Percentiles rank a stretch among this genome's conserved stretches.
These are phyloP conservation scores for Paramecium pentaurelia DNA, from an alignment of 73 alveolate species.

Conservation along the genomic window DNA sequence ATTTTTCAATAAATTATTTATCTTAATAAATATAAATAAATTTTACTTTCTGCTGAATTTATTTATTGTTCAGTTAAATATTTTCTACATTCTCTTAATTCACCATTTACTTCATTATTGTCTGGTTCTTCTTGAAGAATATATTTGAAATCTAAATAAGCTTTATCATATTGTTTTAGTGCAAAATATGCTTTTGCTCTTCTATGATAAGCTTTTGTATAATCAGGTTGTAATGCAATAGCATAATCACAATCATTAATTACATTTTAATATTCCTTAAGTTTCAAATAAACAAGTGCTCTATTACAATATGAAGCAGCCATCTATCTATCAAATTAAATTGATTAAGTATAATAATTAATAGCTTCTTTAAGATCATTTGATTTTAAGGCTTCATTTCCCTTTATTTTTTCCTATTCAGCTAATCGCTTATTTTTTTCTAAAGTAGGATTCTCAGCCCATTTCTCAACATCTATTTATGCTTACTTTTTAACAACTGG, in stretches of 20 bases:
- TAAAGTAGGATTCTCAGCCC: conserved; percentile 20
- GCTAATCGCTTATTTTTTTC: conserved; percentile 71
- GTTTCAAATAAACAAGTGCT: conserved; percentile 81
- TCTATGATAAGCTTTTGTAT: conserved; percentile 89
- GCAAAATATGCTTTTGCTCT: conserved; percentile 91
- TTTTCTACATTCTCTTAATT: conserved; percentile 75
- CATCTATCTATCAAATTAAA: conserved; percentile 76
- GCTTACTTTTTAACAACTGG: background rate
- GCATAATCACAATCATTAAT: conserved; percentile 92
- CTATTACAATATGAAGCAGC: conserved; percentile 89
- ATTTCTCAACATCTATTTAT: background rate
- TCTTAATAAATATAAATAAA: background rate
- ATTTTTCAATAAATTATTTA: conserved; percentile 12
- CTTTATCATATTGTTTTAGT: conserved; percentile 76
- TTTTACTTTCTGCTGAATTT: conserved; percentile 55
- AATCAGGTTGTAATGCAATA: conserved; percentile 78
- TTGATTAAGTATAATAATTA: conserved; percentile 80
- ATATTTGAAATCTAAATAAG: conserved; percentile 82
- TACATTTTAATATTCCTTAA: conserved; percentile 78
- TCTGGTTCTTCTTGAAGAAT: conserved; percentile 82
- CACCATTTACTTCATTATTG: conserved; percentile 78
- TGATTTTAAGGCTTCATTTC: conserved; percentile 85
- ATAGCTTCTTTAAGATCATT: conserved; percentile 79
- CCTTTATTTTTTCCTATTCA: conserved; percentile 84
- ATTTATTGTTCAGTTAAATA: conserved; percentile 64